These are phyloP conservation scores for Pneumocystis oryctolagi DNA, from an alignment of 1,139 yeast genomes.

Conservation along the genomic window DNA sequence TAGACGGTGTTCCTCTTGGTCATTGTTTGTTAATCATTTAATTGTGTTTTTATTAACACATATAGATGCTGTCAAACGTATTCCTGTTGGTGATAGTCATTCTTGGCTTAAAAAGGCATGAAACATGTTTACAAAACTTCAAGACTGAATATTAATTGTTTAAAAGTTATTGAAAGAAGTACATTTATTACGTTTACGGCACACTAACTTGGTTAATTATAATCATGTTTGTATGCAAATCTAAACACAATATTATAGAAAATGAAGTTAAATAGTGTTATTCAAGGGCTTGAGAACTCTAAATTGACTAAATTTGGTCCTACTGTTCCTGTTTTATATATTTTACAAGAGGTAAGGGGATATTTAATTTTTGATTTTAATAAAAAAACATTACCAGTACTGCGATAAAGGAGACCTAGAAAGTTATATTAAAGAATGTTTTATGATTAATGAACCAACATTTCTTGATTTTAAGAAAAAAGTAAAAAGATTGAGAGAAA, in stretches of 20 bases:
- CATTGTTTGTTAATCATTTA: slow-evolving; percentile 38
- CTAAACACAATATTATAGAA: too few species aligned
- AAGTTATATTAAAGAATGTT: slow-evolving; percentile 33
- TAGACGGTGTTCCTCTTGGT: slow-evolving; percentile 59
- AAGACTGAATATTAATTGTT: background rate
- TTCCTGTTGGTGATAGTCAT: slow-evolving; percentile 65
- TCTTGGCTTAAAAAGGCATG: slow-evolving; percentile 48
- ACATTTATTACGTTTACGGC: slow-evolving; percentile 39
- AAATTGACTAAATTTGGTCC: slow-evolving; percentile 44
- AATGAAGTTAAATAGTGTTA: background rate
- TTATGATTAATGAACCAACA: slow-evolving; percentile 9
- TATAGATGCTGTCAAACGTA: slow-evolving; percentile 39
- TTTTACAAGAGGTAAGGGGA: slow-evolving; percentile 42
- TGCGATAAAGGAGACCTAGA: slow-evolving; percentile 82
- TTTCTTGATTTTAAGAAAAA: slow-evolving; percentile 12
- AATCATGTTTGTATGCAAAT: slow-evolving; percentile 48
- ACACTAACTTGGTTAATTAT: slow-evolving; percentile 59
- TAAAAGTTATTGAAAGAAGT: slow-evolving; percentile 45
- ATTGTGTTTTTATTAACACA: background rate
- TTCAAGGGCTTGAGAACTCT: slow-evolving; percentile 55
- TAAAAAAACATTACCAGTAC: slow-evolving; percentile 24
- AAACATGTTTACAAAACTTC: background rate
- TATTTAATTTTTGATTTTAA: background rate
- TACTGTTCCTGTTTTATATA: slow-evolving; percentile 63
- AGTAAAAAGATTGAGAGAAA: slow-evolving; percentile 9